These are phyloP conservation scores for Nannochloropsis salina DNA, from an alignment of 108 stramenopile species.

Conservation along the genomic window DNA sequence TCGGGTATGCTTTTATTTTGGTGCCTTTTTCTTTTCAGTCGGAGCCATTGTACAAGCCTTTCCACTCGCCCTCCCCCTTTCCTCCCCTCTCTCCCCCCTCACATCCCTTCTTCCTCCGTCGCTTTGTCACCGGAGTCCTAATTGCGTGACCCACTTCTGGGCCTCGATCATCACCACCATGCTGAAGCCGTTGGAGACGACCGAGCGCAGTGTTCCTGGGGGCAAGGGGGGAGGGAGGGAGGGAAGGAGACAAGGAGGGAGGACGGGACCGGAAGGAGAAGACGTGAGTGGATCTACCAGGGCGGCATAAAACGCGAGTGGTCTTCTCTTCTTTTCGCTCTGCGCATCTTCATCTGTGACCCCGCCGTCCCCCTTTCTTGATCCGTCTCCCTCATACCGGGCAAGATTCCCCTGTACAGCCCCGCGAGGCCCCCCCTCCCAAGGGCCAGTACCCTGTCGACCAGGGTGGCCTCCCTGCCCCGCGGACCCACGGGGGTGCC, in stretches of 20 bases:
- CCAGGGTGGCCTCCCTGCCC: not conserved
- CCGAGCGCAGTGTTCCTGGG: not conserved
- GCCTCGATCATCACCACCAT: not conserved
- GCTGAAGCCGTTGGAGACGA: not conserved
- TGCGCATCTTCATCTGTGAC: not conserved
- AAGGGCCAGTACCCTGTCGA: not conserved
- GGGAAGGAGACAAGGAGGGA: not conserved
- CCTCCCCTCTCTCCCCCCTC: not conserved
- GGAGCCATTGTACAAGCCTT: not conserved
- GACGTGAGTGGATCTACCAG: not conserved
- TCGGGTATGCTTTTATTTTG: too few species aligned
- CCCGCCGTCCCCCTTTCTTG: not conserved
- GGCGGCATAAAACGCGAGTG: not conserved
- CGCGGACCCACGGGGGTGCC: slow-evolving; percentile 10
- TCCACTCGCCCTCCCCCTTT: not conserved
- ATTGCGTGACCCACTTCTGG: not conserved
- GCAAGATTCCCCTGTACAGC: not conserved
- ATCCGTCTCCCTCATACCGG: not conserved
- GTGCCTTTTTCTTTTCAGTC: not conserved
- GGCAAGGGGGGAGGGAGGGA: not conserved
- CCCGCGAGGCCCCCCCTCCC: not conserved
- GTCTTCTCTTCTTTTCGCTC: not conserved
- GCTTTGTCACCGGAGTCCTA: not conserved
- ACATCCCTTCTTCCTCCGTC: not conserved
- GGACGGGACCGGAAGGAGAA: not conserved